These are phyloP conservation scores for Mucor lusitanicus DNA, from an alignment of 371 early-diverging fungal genomes.

Conservation along the genomic window DNA sequence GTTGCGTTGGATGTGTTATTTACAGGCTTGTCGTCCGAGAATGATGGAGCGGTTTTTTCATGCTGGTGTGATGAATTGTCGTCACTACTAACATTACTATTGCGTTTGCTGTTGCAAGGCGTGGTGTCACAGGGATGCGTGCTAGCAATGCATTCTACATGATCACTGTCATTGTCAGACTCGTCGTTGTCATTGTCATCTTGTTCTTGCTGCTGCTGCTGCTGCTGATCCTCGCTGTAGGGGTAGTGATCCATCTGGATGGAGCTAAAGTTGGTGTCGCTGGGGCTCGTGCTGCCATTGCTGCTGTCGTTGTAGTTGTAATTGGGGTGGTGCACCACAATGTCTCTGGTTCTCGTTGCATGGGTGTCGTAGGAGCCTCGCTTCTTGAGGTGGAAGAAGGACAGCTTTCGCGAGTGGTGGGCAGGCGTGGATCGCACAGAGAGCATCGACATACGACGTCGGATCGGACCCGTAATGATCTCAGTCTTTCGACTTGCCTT, in stretches of 20 bases:
- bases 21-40: background rate
- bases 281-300: background rate
- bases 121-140: conserved; percentile 7
- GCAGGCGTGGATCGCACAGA: conserved; percentile 29
- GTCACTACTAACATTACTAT: background rate
- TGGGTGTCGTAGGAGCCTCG: background rate
- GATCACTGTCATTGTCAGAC: background rate
- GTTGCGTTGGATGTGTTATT: background rate
- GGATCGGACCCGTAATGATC: conserved; percentile 14
- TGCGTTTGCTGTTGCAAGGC: background rate
- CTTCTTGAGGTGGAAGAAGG: background rate
- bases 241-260: conserved; percentile 6
- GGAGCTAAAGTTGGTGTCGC: conserved; percentile 2
- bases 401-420: background rate
- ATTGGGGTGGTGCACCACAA: conserved; percentile 8
- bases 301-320: background rate
- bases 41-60: background rate
- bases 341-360: conserved; percentile 3
- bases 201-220: background rate
- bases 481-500: background rate
- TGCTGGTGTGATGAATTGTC: background rate
- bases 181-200: too few relatives aligned
- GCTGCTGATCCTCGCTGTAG: background rate
- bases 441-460: conserved; percentile 28
- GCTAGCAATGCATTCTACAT: background rate